Conservation (phyloP, 768 basidiomycete species). For the Favolaschia claudopus region DNA sequence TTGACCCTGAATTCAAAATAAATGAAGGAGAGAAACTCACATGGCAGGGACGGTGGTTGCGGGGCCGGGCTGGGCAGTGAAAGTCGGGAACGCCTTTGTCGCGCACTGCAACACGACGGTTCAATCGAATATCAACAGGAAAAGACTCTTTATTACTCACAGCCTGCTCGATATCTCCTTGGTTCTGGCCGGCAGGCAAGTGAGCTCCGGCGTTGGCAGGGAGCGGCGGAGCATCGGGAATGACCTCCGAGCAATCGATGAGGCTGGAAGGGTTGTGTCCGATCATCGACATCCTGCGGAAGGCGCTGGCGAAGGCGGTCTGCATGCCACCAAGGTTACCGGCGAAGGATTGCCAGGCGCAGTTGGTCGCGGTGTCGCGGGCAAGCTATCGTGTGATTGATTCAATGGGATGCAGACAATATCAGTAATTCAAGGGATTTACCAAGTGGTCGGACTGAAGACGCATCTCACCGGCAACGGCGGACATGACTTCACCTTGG, state of each 20-base stretch:
- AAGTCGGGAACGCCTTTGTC: conserved; percentile 25
- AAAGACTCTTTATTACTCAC: background rate
- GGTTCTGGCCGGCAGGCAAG: conserved; percentile 22
- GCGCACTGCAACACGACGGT: conserved; percentile 6
- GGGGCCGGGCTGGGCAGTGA: conserved; percentile 23
- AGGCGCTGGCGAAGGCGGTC: conserved; percentile 24
- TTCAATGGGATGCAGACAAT: conserved; percentile 4
- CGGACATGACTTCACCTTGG: conserved; percentile 29
- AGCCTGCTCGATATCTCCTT: conserved; percentile 26
- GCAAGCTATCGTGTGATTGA: conserved; percentile 29
- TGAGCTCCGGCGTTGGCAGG: background rate
- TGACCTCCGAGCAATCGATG: conserved; percentile 26
- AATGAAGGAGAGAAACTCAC: conserved; percentile 12
- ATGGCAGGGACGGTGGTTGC: conserved; percentile 17
- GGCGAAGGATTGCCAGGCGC: conserved; percentile 36
- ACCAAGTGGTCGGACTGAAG: conserved; percentile 34
- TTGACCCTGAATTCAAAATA: no score
- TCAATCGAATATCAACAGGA: background rate
- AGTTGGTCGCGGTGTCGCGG: conserved; percentile 31
- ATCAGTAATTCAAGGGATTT: background rate
- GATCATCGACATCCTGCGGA: conserved; percentile 29
- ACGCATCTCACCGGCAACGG: conserved; percentile 30
- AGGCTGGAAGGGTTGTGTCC: conserved; percentile 25
- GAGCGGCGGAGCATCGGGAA: conserved; percentile 22
- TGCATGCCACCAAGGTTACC: conserved; percentile 30